A percentile compares a stretch with the other conserved stretches of the same genome.
phyloP scores from a whole-genome alignment of 2,329 filamentous ascomycete genomes.

The Sarocladiaceae sp. region DNA sequence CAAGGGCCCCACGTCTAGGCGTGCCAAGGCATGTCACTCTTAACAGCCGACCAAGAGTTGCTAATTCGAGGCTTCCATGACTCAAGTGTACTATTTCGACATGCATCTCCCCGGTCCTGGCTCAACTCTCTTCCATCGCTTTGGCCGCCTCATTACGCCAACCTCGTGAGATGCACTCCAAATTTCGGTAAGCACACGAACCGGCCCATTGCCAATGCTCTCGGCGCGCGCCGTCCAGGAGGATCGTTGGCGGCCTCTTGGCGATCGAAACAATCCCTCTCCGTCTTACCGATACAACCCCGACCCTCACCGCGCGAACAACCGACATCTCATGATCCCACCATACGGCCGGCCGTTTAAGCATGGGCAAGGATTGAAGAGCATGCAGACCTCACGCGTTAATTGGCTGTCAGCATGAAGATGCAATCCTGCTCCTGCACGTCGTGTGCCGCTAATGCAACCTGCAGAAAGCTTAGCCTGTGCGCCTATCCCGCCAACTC shows the following conservation, averaged over 20 bases:
- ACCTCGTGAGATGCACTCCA: too few relatives aligned
- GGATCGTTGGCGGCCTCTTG: slow-evolving; percentile 8
- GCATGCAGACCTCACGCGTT: not conserved
- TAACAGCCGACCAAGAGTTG: not conserved
- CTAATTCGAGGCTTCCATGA: not conserved
- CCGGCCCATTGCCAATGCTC: not conserved
- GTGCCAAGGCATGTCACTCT: slow-evolving; percentile 5
- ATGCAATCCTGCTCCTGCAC: not conserved
- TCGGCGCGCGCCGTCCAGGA: not conserved
- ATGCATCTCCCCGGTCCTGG: not conserved
- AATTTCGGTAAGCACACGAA: not conserved
- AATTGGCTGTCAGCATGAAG: not conserved
- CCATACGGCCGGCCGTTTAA: too few relatives aligned
- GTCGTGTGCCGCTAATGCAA: slow-evolving; percentile 1
- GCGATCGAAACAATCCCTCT: not conserved
- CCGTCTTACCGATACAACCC: not conserved
- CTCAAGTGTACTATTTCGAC: not conserved
- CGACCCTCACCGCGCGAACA: not conserved
- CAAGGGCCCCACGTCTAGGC: not conserved
- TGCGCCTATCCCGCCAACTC: not conserved
- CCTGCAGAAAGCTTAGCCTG: slow-evolving; percentile 2
- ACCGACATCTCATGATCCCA: not conserved
- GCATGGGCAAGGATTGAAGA: not conserved
- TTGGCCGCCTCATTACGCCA: too few relatives aligned
- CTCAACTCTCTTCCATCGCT: not conserved